Evolutionary conservation across 202 grass and related monocot genomes (phyloP), one percentile per base, ranked within the genome.

Genomic region (Cymbopogon flexuosus): DNA sequence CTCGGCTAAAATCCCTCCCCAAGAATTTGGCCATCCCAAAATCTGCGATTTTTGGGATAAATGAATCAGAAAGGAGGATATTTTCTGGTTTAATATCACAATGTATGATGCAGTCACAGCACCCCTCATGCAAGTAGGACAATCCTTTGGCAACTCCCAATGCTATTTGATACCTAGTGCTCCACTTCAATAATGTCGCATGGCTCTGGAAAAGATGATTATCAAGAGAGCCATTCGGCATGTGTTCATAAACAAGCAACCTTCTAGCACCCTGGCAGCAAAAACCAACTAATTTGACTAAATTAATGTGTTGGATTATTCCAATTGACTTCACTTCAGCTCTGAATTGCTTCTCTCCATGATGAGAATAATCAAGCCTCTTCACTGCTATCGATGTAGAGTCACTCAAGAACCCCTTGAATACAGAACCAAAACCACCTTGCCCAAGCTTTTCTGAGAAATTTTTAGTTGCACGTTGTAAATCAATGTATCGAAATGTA

Each of bases 181-280:
- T 59, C 72, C 52, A 75, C 0, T 75, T 59, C 6, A 75, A 3
- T 2, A 59, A 12, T 24, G 52, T 0, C 14, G 11, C 0, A 0
- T 57, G 27, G 72, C n/a, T 75, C 9, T 8, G 18, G 19, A 75
- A 59, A 22, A 75, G 33, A 59, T 75, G 72, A 6, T 9, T 12
- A 5, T 75, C 52, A 39, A 75, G 51, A 15, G 51, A 75, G 16
- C 51, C 4, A 40, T 75, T 75, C 0, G 19, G 12, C 72, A 75
- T 75, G 52, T 75, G n/a, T 39, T 75, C 72, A 23, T 75, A 75
- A 6, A 75, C 54, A 33, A 75, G 73, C 6, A 75, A 29, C 54
- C 73, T 75, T 39, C 6, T 75, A 42, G 19, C 19, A 22, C 54
- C 73, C 2, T 75, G 34, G 3, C 35, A 61, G 1, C 73, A 75